These are phyloP conservation scores for Aspergillus aculeatus DNA, from an alignment of 2,329 filamentous ascomycete species.

Conservation along the genomic window DNA sequence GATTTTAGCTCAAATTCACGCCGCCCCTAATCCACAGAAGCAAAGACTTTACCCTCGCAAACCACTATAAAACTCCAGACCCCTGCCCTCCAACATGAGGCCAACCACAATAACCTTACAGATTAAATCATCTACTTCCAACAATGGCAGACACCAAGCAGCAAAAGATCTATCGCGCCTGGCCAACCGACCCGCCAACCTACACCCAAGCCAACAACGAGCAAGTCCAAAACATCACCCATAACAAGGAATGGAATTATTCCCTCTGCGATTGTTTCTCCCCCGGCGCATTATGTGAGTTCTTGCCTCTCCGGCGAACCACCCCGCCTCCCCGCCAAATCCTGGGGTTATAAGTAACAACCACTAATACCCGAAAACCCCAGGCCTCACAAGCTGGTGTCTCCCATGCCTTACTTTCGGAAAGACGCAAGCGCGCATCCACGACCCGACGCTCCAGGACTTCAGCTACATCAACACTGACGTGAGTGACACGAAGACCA, in stretches of 20 bases:
- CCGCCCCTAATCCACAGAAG: too few relatives aligned
- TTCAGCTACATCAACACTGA: conserved; percentile 15
- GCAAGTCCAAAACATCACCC: conserved; percentile 1
- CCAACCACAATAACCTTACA: background rate
- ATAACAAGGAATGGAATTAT: conserved; percentile 17
- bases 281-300: conserved; percentile 19
- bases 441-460: conserved; percentile 8
- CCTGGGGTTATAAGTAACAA: too few relatives aligned
- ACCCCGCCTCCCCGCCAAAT: background rate
- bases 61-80: too few relatives aligned
- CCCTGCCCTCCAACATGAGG: too few relatives aligned
- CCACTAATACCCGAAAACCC: background rate
- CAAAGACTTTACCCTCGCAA: too few relatives aligned
- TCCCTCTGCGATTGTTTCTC: conserved; percentile 18
- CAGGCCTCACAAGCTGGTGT: conserved; percentile 18
- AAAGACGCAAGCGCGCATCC: conserved; percentile 15
- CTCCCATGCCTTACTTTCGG: conserved; percentile 21
- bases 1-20: too few relatives aligned
- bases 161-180: conserved; percentile 12
- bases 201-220: conserved; percentile 8
- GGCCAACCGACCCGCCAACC: conserved; percentile 4
- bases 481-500: background rate
- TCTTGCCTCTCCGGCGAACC: too few relatives aligned
- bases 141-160: background rate
- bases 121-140: background rate